phyloP scores from a whole-genome alignment of 2,329 filamentous ascomycete genomes.

The Lasiodiplodia hormozganensis region DNA sequence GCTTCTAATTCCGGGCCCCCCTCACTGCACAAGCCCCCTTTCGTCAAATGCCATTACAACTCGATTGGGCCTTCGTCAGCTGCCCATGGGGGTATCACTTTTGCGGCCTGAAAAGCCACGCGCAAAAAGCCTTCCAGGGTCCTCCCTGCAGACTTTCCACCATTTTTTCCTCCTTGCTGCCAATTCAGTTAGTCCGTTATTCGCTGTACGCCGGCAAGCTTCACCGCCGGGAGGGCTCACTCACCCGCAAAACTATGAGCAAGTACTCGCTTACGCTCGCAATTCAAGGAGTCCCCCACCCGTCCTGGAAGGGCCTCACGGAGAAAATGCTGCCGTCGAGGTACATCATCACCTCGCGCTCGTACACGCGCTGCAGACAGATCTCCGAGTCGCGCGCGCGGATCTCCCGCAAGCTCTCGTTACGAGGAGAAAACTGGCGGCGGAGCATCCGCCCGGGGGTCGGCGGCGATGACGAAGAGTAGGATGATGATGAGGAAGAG shows the following conservation, averaged over 20 bases:
- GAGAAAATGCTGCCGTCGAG: slow-evolving; percentile 38
- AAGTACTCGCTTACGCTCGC: not conserved
- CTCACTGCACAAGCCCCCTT: not conserved
- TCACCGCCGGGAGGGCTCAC: not conserved
- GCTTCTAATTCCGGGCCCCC: not conserved
- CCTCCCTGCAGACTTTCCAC: not conserved
- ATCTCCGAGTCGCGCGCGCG: slow-evolving; percentile 44
- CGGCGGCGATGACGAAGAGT: slow-evolving; percentile 5
- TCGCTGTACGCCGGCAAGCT: not conserved
- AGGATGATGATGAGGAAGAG: slow-evolving; percentile 27
- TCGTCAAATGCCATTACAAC: not conserved
- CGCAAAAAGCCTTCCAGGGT: not conserved
- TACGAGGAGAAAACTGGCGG: slow-evolving; percentile 36
- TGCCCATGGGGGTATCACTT: not conserved
- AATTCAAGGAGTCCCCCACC: not conserved
- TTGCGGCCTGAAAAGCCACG: not conserved
- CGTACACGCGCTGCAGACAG: slow-evolving; percentile 41
- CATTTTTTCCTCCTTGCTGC: not conserved
- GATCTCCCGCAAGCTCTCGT: slow-evolving; percentile 41
- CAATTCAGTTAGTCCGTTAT: not conserved
- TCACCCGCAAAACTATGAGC: not conserved
- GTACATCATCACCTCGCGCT: slow-evolving; percentile 41
- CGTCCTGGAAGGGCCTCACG: not conserved
- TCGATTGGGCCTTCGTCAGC: too few species aligned
- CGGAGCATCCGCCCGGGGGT: slow-evolving; percentile 32